Evolutionary conservation across 2,329 filamentous ascomycete species (phyloP).

Genomic region (Exophiala sideris): DNA sequence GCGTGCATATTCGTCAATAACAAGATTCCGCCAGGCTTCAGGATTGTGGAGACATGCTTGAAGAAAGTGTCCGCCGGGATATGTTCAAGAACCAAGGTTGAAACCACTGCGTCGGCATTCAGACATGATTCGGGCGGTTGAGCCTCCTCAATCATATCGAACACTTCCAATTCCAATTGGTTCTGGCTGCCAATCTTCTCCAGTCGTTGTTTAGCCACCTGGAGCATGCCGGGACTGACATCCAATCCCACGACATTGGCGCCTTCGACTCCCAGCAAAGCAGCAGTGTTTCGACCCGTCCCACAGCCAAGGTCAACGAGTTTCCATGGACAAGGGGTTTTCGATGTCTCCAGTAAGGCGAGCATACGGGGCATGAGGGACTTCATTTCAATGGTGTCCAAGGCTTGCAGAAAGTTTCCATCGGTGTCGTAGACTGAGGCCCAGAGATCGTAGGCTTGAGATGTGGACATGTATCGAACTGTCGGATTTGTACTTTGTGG

Average conservation of each 20-base stretch:
- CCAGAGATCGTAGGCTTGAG: constrained; percentile 51
- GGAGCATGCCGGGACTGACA: constrained; percentile 56
- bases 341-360: constrained; percentile 26
- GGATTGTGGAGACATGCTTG: constrained; percentile 40
- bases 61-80: constrained; percentile 58
- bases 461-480: constrained; percentile 37
- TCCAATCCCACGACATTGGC: constrained; percentile 54
- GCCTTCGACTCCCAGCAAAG: constrained; percentile 28
- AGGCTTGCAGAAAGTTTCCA: constrained; percentile 63
- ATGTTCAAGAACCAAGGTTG: constrained; percentile 64
- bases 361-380: constrained; percentile 51
- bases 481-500: constrained; percentile 15
- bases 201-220: constrained; percentile 41
- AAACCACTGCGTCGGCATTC: constrained; percentile 43
- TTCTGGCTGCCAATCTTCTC: background rate
- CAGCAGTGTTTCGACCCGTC: constrained; percentile 61
- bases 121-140: constrained; percentile 24
- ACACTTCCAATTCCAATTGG: constrained; percentile 33
- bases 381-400: constrained; percentile 58
- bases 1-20: constrained; percentile 67
- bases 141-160: constrained; percentile 40
- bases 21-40: constrained; percentile 49
- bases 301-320: constrained; percentile 64
- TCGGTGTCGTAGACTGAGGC: constrained; percentile 61
- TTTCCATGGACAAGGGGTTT: constrained; percentile 29